Conservation (phyloP, 2,329 filamentous ascomycete genomes). For the Hymenoscyphus salicellus region DNA sequence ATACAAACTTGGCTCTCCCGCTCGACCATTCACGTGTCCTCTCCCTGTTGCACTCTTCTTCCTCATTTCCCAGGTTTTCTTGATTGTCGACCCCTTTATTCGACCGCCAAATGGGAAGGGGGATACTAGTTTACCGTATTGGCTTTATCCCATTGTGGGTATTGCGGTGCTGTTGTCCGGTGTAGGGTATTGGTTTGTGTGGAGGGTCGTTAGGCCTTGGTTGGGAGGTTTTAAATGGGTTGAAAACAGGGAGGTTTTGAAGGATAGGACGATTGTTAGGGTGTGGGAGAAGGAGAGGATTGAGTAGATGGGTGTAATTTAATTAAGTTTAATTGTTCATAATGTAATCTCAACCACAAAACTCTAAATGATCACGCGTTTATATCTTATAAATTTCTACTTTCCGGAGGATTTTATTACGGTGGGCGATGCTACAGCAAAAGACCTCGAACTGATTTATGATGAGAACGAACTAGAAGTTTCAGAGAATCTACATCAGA, state of each 20-base stretch:
- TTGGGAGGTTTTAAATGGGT: conserved; percentile 20
- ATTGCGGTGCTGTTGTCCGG: conserved; percentile 40
- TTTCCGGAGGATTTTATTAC: no score
- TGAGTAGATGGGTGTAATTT: not conserved
- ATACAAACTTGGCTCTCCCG: conserved; percentile 23
- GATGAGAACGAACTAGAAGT: no score
- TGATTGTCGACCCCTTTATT: conserved; percentile 43
- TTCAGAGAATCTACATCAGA: no score
- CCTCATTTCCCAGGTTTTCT: conserved; percentile 41
- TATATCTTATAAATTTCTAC: no score
- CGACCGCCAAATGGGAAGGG: conserved; percentile 41
- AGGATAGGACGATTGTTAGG: conserved; percentile 31
- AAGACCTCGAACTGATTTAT: no score
- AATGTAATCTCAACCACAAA: no score
- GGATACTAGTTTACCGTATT: conserved; percentile 43
- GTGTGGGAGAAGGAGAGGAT: conserved; percentile 24
- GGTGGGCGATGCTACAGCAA: no score
- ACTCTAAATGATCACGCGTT: no score
- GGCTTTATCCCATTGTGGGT: conserved; percentile 44
- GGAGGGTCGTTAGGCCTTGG: conserved; percentile 28
- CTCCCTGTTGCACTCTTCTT: conserved; percentile 39
- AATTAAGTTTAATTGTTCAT: no score
- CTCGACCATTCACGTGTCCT: conserved; percentile 40
- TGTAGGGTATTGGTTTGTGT: conserved; percentile 37
- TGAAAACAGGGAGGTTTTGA: conserved; percentile 24